Base-by-base conservation (phyloP, 1,139 yeast species). In the Magnusiomyces fungicola region DNA sequence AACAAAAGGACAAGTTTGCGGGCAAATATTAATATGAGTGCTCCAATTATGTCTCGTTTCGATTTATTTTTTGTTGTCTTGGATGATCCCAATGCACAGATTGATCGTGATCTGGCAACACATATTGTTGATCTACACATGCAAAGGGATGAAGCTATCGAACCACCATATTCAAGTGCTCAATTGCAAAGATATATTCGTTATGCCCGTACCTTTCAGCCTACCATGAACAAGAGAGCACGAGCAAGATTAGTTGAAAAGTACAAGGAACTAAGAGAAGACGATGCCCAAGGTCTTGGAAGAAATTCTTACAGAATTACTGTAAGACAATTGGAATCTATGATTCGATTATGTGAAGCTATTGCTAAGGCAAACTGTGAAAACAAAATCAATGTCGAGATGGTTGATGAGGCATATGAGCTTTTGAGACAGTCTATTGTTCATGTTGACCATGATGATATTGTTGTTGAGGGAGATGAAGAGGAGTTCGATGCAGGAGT, bases 21-120 rank as follows among this genome's bases (percentile, higher is more conserved):
- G 55, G 82, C 96, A 48, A 92, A 92, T 64, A 76, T 94, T 62
- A 83, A 85, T 62, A 89, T 92, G 97, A 87, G 97, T n/a, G 97
- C 97, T 1, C 99, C 99, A 2, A 92, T 92, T 65, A 92, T 92
- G 97, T 90, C 97, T 32, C 83, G 99, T 71, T 92, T 92, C 65
- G 99, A 92, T 69, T 71, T 94, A 57, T 94, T 94, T 66, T 92
- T 94, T 63, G 97, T 92, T 33, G 84, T 92, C 48, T 73, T 92
- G 57, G 99, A 92, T 69, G 98, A 94, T 62, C 87, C 97, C 64
- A 92, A 92, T 62, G 97, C 88, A 63, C 78, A 82, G 58, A 77
- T 90, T 45, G 99, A 92, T 65, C 83, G 95, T 1, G 88, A 86
- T 59, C 73, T 92, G 57, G 97, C 98, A 0, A 76, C 83, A 32